Base-by-base conservation (phyloP, 2,329 filamentous ascomycete genomes). In the Teratosphaeria viscida region DNA sequence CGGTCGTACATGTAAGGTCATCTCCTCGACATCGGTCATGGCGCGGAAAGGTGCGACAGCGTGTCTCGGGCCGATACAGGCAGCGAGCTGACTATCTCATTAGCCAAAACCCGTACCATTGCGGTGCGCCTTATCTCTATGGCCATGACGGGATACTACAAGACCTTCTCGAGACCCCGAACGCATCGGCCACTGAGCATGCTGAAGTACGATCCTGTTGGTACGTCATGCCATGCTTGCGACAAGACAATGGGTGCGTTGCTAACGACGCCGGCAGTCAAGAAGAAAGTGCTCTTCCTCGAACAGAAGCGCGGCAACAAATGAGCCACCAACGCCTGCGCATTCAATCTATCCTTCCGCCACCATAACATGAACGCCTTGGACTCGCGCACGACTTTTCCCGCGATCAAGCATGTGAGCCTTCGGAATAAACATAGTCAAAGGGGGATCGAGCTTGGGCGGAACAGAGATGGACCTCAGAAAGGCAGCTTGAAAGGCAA, bases 101-200 rank as follows among this genome's bases (percentile, higher is more conserved):
- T 74, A 95, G 90, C 81, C 62, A 97, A 97, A 81, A 89, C 92
- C 72, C 90, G 95, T 74, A 87, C 92, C 66, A 87, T 99, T 73
- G 84, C 89, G 73, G 92, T 96, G 75, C 92, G 94, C 74, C 87
- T 99, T 67, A 81, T 99, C 74, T 96, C 91, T 64, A 99, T 99
- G 94, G 94, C 94, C 74, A 87, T 96, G 87, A 99, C 94, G 29
- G 94, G 94, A 71, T 99, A 91, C 82, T 99, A 92, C 82, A 92
- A 92, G 76, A 95, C 90, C 58, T 85, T 95, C 75, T 82, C 87
- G 67, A 86, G 95, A 61, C 92, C 91, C 12, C 87, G 94, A 67
- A 82, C 84, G 34, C 82, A 91, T 63, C 81, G 87, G 53, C 92
- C 95, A 59, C 83, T 99, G 77, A 95, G 91, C 79, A 94, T 99